These are phyloP conservation scores for Sarocladiaceae sp. DNA, from an alignment of 2,329 filamentous ascomycete species.

Conservation along the genomic window DNA sequence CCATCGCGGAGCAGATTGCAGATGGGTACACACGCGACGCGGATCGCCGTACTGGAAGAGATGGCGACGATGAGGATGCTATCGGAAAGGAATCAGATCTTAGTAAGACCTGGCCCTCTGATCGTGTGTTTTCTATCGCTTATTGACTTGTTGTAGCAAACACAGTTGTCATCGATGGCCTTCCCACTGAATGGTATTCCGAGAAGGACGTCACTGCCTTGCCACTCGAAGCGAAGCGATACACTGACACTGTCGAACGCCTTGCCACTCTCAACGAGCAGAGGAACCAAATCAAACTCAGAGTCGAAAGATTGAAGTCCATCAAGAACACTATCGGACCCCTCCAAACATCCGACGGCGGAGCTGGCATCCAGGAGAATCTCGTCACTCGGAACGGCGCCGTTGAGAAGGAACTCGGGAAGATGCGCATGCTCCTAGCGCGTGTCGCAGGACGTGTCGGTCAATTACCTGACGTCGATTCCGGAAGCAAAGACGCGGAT, in stretches of 20 bases:
- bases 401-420: constrained; percentile 59
- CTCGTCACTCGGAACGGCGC: constrained; percentile 59
- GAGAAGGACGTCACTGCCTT: constrained; percentile 28
- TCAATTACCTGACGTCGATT: constrained; percentile 23
- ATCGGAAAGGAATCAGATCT: constrained; percentile 37
- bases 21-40: constrained; percentile 49
- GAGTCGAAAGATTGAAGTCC: constrained; percentile 39
- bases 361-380: constrained; percentile 53
- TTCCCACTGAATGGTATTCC: constrained; percentile 41
- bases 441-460: constrained; percentile 50
- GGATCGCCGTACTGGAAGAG: constrained; percentile 30
- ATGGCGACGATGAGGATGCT: constrained; percentile 28
- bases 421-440: constrained; percentile 57
- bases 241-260: constrained; percentile 40
- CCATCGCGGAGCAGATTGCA: constrained; percentile 69
- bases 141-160: constrained; percentile 25
- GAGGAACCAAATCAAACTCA: constrained; percentile 27
- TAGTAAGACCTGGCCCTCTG: constrained; percentile 23
- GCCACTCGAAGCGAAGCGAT: constrained; percentile 44
- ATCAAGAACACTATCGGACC: constrained; percentile 47
- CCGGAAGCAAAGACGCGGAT: constrained; percentile 15
- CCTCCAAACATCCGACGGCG: constrained; percentile 18
- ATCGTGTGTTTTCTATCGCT: background rate
- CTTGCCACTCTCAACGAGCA: constrained; percentile 43
- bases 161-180: constrained; percentile 34